A percentile compares a stretch with the other conserved stretches of the same genome.
These are phyloP conservation scores for Saprolegnia parasitica DNA, from an alignment of 352 stramenopile genomes.

Conservation along the genomic window DNA sequence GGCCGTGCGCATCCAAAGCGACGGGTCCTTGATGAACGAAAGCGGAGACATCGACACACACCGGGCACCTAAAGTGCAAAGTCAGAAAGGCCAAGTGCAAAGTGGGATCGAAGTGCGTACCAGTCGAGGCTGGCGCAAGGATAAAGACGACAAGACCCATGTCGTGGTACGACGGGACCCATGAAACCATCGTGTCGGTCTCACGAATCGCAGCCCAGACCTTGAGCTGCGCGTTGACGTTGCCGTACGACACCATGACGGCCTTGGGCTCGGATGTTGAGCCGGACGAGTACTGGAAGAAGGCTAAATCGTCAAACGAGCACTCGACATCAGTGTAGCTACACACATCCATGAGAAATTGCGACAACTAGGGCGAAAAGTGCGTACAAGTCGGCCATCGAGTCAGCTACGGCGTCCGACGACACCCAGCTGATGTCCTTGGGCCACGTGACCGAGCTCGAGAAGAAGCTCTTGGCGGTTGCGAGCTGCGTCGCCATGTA, in stretches of 20 bases:
- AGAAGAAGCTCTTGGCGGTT: conserved; percentile 74
- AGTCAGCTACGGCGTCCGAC: conserved; percentile 51
- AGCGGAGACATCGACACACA: conserved; percentile 81
- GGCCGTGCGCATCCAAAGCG: conserved; percentile 70
- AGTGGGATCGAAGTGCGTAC: conserved; percentile 2
- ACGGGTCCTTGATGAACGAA: conserved; percentile 81
- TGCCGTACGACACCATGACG: conserved; percentile 80
- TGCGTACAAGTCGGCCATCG: conserved; percentile 43
- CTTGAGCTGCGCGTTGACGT: conserved; percentile 63
- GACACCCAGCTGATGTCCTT: conserved; percentile 64
- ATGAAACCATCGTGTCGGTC: conserved; percentile 66
- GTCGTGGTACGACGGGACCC: conserved; percentile 79
- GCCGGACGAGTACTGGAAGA: conserved; percentile 82
- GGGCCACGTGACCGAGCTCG: conserved; percentile 53
- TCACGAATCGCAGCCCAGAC: conserved; percentile 62
- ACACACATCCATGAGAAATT: not conserved
- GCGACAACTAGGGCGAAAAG: not conserved
- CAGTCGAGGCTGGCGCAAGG: conserved; percentile 43
- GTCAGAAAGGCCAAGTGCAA: not conserved
- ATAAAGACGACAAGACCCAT: conserved; percentile 84
- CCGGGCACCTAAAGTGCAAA: conserved; percentile 33
- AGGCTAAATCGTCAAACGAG: conserved; percentile 55
- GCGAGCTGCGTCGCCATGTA: conserved; percentile 75
- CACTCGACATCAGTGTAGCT: conserved; percentile 39
- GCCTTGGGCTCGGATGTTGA: conserved; percentile 77